Conservation (phyloP, 352 stramenopile genomes). For the Phytophthora pini region DNA sequence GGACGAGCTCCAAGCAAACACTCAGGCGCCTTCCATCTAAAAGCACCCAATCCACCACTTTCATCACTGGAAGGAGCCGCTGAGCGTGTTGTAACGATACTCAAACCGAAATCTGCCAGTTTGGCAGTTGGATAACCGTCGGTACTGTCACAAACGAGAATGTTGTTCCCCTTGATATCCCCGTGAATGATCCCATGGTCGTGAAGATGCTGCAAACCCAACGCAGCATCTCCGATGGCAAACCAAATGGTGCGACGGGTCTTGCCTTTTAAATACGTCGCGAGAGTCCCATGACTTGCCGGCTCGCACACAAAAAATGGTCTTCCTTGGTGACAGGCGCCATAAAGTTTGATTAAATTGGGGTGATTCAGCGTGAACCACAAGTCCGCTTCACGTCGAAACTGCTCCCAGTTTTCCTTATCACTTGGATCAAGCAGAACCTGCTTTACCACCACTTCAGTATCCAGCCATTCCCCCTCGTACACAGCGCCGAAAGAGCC, state of each 20-base stretch:
- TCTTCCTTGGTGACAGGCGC: conserved; percentile 24
- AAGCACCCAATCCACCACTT: conserved; percentile 8
- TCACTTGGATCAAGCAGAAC: conserved; percentile 12
- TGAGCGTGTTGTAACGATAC: conserved; percentile 9
- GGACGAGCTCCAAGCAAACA: neutral
- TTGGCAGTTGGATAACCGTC: conserved; percentile 21
- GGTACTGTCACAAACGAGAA: conserved; percentile 17
- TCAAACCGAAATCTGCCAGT: conserved; percentile 22
- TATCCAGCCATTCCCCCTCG: conserved; percentile 23
- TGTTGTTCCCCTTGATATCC: conserved; percentile 30
- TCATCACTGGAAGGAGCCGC: neutral
- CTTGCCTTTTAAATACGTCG: conserved; percentile 10
- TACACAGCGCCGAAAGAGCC: conserved; percentile 31
- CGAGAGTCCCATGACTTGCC: conserved; percentile 19
- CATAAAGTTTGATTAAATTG: conserved; percentile 33
- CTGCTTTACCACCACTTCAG: conserved; percentile 29
- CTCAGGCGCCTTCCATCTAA: conserved; percentile 13
- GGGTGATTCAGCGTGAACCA: conserved; percentile 32
- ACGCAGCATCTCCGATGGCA: conserved; percentile 16
- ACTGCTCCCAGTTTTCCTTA: conserved; percentile 14
- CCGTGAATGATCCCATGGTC: conserved; percentile 20
- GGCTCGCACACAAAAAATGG: conserved; percentile 36
- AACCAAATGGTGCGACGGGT: neutral
- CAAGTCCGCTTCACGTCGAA: conserved; percentile 27
- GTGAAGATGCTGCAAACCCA: conserved; percentile 22